Conservation (phyloP, 2,329 filamentous ascomycete species). For the Aspergillus amoenus region DNA sequence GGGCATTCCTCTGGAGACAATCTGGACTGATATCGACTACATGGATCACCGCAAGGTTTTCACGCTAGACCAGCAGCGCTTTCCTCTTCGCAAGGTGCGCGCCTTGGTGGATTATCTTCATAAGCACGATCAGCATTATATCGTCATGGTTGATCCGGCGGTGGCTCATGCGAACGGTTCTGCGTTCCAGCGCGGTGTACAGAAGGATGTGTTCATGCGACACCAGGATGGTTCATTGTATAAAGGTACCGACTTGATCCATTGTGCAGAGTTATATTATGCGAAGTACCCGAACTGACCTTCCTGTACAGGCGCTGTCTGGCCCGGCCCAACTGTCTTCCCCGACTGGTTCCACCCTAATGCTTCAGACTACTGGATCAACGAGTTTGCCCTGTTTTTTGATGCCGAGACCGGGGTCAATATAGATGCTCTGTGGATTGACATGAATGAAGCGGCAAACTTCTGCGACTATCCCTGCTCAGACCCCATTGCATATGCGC, state of each 20-base stretch:
- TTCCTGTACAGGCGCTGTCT: conserved; percentile 61
- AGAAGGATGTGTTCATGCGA: conserved; percentile 56
- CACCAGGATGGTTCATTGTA: conserved; percentile 55
- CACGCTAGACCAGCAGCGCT: conserved; percentile 40
- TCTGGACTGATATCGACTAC: conserved; percentile 49
- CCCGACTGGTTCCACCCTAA: conserved; percentile 74
- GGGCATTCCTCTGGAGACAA: conserved; percentile 45
- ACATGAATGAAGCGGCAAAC: conserved; percentile 62
- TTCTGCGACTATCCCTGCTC: conserved; percentile 57
- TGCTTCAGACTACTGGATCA: conserved; percentile 67
- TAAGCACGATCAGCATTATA: conserved; percentile 64
- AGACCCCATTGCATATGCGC: conserved; percentile 53
- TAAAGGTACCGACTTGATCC: conserved; percentile 34
- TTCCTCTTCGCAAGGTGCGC: conserved; percentile 52
- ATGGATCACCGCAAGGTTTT: conserved; percentile 41
- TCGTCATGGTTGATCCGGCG: conserved; percentile 71
- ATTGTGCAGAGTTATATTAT: no score
- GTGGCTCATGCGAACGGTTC: conserved; percentile 48
- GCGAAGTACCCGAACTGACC: neutral
- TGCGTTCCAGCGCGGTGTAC: conserved; percentile 62
- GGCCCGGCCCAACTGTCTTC: conserved; percentile 71
- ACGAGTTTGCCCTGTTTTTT: conserved; percentile 67
- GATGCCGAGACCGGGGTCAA: conserved; percentile 63
- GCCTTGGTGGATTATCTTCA: conserved; percentile 68
- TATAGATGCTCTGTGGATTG: conserved; percentile 77